Percentiles rank a stretch among this genome's conserved stretches.
Conservation (phyloP, 805 yeast genomes). For the Yarrowia sp. region DNA sequence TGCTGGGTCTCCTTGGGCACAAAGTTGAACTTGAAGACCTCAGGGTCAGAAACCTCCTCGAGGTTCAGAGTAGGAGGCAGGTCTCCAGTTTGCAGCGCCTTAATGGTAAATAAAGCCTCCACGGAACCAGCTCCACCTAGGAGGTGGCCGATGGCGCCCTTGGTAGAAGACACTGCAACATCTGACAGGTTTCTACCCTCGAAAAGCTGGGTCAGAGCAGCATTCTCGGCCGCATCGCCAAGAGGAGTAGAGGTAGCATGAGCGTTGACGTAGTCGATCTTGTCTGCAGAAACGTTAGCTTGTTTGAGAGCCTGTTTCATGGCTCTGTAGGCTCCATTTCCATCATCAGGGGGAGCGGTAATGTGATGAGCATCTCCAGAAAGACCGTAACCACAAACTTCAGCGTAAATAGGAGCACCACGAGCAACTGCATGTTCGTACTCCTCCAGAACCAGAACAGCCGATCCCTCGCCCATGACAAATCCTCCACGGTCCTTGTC, state of each 20-base stretch:
- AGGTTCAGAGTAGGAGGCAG: constrained; percentile 84
- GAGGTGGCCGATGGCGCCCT: constrained; percentile 90
- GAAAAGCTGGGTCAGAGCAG: constrained; percentile 59
- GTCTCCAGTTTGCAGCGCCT: constrained; percentile 54
- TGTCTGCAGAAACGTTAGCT: constrained; percentile 46
- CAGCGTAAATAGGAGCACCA: constrained; percentile 70
- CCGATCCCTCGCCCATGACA: constrained; percentile 92
- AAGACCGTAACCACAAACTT: constrained; percentile 81
- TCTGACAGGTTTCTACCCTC: constrained; percentile 35
- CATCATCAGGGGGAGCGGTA: constrained; percentile 82
- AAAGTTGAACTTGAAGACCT: constrained; percentile 52
- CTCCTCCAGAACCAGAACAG: constrained; percentile 71
- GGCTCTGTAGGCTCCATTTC: constrained; percentile 79
- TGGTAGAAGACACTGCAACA: constrained; percentile 65
- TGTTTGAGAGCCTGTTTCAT: constrained; percentile 69
- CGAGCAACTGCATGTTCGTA: constrained; percentile 69
- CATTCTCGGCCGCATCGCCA: constrained; percentile 86
- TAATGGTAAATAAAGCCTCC: constrained; percentile 76
- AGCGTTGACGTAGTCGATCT: constrained; percentile 81
- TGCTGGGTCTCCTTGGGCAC: constrained; percentile 49
- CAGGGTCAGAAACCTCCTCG: constrained; percentile 47
- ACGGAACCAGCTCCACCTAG: constrained; percentile 96
- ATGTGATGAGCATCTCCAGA: constrained; percentile 91
- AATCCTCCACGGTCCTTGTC: constrained; percentile 78
- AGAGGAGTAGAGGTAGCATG: constrained; percentile 92